Evolutionary conservation across 2,329 filamentous ascomycete genomes (phyloP).

Genomic region (Aureobasidium namibiae): DNA sequence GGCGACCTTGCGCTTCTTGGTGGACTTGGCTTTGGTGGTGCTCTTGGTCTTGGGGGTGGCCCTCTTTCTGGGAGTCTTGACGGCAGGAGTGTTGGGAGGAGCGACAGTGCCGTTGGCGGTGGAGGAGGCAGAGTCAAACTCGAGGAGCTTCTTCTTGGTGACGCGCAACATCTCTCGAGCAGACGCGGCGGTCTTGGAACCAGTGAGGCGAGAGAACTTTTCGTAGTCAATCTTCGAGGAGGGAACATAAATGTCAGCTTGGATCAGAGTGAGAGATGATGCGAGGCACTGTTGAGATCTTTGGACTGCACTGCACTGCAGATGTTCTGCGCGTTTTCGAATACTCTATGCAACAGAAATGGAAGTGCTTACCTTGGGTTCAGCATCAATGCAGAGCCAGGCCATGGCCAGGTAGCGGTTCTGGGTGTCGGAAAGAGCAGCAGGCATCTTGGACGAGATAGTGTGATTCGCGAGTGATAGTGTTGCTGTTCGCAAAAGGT

Average conservation of each 20-base stretch:
- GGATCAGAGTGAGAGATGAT: neutral
- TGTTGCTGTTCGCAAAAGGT: neutral
- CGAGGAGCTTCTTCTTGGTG: constrained; percentile 26
- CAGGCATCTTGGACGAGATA: neutral
- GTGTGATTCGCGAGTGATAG: neutral
- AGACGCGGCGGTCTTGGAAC: constrained; percentile 20
- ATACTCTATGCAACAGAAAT: neutral
- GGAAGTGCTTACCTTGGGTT: constrained; percentile 20
- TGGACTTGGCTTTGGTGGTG: neutral
- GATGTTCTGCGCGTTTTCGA: neutral
- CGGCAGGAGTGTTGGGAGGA: neutral
- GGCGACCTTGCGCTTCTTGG: constrained; percentile 11
- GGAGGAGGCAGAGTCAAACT: neutral
- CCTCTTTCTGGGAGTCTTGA: neutral
- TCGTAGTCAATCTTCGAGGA: constrained; percentile 25
- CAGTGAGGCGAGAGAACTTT: constrained; percentile 23
- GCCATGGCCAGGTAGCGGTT: constrained; percentile 21
- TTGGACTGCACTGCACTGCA: neutral
- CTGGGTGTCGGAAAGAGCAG: neutral
- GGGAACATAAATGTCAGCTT: neutral
- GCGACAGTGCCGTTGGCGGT: neutral
- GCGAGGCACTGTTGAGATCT: neutral
- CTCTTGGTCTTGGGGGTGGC: neutral
- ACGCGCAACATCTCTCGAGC: constrained; percentile 27
- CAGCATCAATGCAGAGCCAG: constrained; percentile 26